Base-by-base conservation (phyloP, 2,329 filamentous ascomycete genomes). In the Talaromyces atroroseus region DNA sequence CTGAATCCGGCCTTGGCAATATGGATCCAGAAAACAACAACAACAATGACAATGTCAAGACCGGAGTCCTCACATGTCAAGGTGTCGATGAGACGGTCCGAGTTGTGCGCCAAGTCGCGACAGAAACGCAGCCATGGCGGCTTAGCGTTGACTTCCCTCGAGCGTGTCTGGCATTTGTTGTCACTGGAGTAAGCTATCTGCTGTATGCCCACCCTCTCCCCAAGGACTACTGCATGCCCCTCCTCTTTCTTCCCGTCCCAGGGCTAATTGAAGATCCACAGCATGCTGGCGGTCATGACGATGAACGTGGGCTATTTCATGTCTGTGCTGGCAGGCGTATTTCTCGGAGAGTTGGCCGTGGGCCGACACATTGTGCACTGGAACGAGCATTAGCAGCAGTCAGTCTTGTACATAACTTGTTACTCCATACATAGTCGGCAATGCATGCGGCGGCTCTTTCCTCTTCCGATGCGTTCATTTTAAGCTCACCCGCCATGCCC, bases 211-310 rank as follows among this genome's bases (percentile, higher is more conserved):
- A 12, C 44, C 18, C 44, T 14, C 12, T 46, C 20, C 11, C 4
- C 24, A 3, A 7, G 14, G 4, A 42, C 18, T 20, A 20, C 18
- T 20, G 38, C 38, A 42, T 42, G 26, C 42, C 24, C 49, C 42
- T 21, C n/a, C n/a, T n/a, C n/a, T 46, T 46, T 53, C 44, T 24
- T 36, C 34, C 52, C 10, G 14, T 40, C n/a, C n/a, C 36, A 38
- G 10, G 3, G n/a, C 52, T 54, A 54, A 54, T 40, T 36, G 29
- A 29, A 4, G 12, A 21, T 42, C 26, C 21, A 16, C 53, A 96
- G 91, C 58, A 96, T 96, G 91, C 76, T 96, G 74, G 89, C 88
- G 14, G 88, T 95, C 68, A 96, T 94, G 90, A 92, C 89, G 1
- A 84, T 90, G 77, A 94, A 94, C 64, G 82, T 92, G 16, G 90